Base-by-base conservation (phyloP, 345 rosid species). In the Dimocarpus longan region DNA sequence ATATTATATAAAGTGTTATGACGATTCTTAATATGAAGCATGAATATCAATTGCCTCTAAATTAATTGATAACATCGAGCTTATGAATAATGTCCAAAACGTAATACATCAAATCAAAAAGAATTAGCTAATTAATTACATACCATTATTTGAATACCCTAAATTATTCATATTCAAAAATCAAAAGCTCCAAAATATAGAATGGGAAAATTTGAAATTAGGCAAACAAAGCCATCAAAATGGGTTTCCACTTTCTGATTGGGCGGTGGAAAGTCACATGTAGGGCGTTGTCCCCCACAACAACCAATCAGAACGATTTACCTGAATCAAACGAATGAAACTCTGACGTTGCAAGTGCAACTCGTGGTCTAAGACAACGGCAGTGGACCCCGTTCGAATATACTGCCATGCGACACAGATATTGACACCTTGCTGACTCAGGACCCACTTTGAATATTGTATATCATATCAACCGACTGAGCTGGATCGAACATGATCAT, bases 341-440 rank as follows among this genome's bases (percentile, higher is more conserved):
- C n/a, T 69, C 78, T 68, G 85, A 80, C 79, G 85, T 84, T 84
- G 77, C 79, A 37, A 19, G 39, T 72, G 70, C 24, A 28, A 2
- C 2, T 42, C 12, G 18, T 46, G 64, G 60, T 63, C 50, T 63
- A 59, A 54, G 56, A 10, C 73, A 24, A 66, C 48, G 13, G 1
- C 5, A 48, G 28, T 54, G 71, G 73, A 8, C 73, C 65, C 64
- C 40, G 0, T 5, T n/a, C 10, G 48, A 22, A 12, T 66, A 4
- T 24, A 9, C 69, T 60, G 65, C 65, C 10, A 16, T 2, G 22
- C 3, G 79, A n/a, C 40, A 13, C 40, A 13, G 71, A 60, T 39
- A 19, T 28, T 28, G 70, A 79, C 77, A 32, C 6, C 10, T 4
- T 42, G 28, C 56, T 67, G 80, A 66, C 44, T 76, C 60, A 54